Evolutionary conservation across 257 asterid genomes (phyloP).

Genomic region (Perilla frutescens): DNA sequence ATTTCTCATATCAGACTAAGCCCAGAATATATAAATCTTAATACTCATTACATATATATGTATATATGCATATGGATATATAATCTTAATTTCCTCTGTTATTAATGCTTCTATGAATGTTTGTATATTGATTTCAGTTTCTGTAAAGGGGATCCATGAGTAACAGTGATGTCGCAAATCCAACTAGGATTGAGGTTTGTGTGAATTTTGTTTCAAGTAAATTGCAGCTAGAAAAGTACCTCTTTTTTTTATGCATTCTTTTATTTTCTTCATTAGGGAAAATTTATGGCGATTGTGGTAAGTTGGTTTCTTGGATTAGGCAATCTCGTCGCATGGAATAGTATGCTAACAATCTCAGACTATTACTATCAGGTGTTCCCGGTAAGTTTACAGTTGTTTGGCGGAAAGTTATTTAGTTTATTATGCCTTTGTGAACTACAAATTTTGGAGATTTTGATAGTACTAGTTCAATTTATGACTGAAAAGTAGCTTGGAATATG

Average conservation of each 20-base stretch:
- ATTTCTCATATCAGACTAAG: no score
- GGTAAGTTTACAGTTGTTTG: constrained; percentile 40
- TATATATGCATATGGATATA: no score
- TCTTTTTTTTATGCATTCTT: background rate
- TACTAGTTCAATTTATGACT: background rate
- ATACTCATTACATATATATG: no score
- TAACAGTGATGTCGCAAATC: constrained; percentile 36
- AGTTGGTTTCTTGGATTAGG: constrained; percentile 90
- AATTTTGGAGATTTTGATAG: background rate
- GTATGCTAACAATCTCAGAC: constrained; percentile 77
- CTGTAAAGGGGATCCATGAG: constrained; percentile 31
- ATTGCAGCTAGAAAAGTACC: background rate
- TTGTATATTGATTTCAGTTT: background rate
- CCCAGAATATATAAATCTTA: no score
- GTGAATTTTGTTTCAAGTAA: background rate
- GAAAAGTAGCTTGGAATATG: background rate
- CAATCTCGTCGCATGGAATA: constrained; percentile 76
- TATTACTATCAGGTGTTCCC: constrained; percentile 73
- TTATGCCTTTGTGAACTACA: background rate
- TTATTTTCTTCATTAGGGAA: constrained; percentile 57
- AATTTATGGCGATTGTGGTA: constrained; percentile 51
- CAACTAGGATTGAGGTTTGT: constrained; percentile 78
- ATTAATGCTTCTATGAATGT: no score
- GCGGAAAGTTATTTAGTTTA: background rate
- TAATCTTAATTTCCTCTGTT: no score